Conservation (phyloP, 2,329 filamentous ascomycete species). For the Pseudogymnoascus sp. region DNA sequence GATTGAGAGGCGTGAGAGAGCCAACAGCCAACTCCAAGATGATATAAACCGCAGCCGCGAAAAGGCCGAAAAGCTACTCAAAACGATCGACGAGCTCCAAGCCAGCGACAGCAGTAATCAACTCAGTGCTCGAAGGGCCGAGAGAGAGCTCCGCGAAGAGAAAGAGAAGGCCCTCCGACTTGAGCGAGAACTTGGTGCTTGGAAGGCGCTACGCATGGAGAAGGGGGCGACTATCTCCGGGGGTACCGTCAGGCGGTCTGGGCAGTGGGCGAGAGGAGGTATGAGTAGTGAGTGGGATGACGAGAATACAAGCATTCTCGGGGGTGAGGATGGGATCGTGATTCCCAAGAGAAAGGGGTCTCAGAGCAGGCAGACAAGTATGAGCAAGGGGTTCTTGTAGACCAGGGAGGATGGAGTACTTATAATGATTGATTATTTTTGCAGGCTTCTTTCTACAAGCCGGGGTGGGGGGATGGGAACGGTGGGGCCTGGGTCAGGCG, state of each 20-base stretch:
- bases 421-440: constrained; percentile 6
- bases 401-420: constrained; percentile 3
- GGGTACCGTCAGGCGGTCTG: constrained; percentile 20
- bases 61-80: constrained; percentile 81
- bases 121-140: constrained; percentile 74
- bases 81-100: constrained; percentile 90
- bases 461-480: background rate
- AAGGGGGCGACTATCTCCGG: constrained; percentile 34
- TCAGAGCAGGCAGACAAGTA: constrained; percentile 56
- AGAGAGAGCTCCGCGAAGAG: constrained; percentile 85
- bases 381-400: constrained; percentile 73
- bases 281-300: constrained; percentile 31
- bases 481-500: background rate
- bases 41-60: constrained; percentile 82
- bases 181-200: constrained; percentile 82
- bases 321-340: constrained; percentile 36
- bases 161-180: constrained; percentile 72
- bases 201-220: constrained; percentile 66
- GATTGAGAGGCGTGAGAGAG: constrained; percentile 88
- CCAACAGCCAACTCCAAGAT: constrained; percentile 71
- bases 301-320: constrained; percentile 22
- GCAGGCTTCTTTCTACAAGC: background rate
- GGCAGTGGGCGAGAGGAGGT: constrained; percentile 25
- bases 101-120: constrained; percentile 77
- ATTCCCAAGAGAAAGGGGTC: constrained; percentile 62